Evolutionary conservation across 179 eudicot species (phyloP), one percentile per base, ranked within the genome.

Genomic region (Beta lomatogona): DNA sequence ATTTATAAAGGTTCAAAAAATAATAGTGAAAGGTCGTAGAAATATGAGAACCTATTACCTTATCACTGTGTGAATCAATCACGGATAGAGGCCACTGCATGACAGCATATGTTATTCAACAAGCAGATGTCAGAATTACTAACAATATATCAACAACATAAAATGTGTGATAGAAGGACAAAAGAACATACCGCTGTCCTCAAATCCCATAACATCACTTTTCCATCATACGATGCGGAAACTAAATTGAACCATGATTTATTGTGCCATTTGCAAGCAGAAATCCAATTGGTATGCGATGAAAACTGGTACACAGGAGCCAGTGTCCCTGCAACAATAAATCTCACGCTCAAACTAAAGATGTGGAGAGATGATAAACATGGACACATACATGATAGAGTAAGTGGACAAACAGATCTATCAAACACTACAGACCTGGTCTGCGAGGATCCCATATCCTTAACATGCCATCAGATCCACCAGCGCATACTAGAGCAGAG

Each of bases 401-500:
- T 22, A 6, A 0, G 19, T 13, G 41, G 25, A 66, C 7, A 73
- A 36, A 63, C 59, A 12, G 46, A 50, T 15, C 21, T 3, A 16
- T 16, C 54, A 46, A 57, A 16, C n/a, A 55, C 13, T 18, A 71
- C 78, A 58, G n/a, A 95, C 99, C 99, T 89, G 98, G 99, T 84
- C 91, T 94, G 76, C 99, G 98, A 85, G 99, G 98, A 89, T 96
- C 99, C 99, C 99, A 96, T 84, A 96, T 84, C 82, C 99, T 89
- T 81, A 96, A 86, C 72, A 88, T 87, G 83, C 91, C 92, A 80
- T 96, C 99, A 81, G 99, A 94, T 75, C 91, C 93, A 50, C 98
- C 98, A 82, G 93, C 98, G 50, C 93, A 97, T 77, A 96, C 82
- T 67, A 96, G 91, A 66, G 93, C 90, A 78, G 92, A 89, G 88